A percentile compares a stretch with the other conserved stretches of the same genome.
Conservation (phyloP, 192 early-diverging fungal species). For the Rhizophlyctis rosea region DNA sequence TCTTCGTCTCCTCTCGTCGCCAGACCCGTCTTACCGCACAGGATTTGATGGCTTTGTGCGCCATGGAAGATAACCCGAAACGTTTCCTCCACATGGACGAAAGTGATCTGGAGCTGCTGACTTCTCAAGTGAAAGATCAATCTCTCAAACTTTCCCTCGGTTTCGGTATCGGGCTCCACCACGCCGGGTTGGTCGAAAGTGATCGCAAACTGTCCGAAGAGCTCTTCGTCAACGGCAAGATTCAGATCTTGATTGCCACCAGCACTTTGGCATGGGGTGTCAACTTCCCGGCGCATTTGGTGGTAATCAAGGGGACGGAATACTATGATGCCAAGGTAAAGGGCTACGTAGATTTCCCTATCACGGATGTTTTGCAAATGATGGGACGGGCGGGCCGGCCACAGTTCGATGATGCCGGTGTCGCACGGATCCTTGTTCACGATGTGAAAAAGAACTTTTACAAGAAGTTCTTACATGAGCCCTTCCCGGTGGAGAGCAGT, state of each 20-base stretch:
- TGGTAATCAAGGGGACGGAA: conserved; percentile 97
- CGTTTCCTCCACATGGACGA: conserved; percentile 86
- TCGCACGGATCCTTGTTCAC: conserved; percentile 90
- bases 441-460: conserved; percentile 98
- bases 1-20: conserved; percentile 96
- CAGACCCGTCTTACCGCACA: conserved; percentile 96
- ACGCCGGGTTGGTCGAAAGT: conserved; percentile 85
- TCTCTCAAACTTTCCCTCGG: conserved; percentile 72
- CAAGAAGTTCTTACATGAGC: conserved; percentile 95
- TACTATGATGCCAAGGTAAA: conserved; percentile 87
- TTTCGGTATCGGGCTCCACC: conserved; percentile 97
- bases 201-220: conserved; percentile 89
- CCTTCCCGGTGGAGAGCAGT: conserved; percentile 61
- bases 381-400: conserved; percentile 97
- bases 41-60: conserved; percentile 92
- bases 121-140: conserved; percentile 75
- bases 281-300: conserved; percentile 95
- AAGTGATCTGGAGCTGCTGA: conserved; percentile 68
- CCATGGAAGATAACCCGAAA: conserved; percentile 86
- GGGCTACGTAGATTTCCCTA: conserved; percentile 94
- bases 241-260: conserved; percentile 95
- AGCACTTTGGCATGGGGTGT: conserved; percentile 98
- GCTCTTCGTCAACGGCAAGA: conserved; percentile 90
- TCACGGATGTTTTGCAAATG: conserved; percentile 99
- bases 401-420: conserved; percentile 91